These are phyloP conservation scores for Gastroboletus turbinatus DNA, from an alignment of 1,284 basidiomycete genomes.

Conservation along the genomic window DNA sequence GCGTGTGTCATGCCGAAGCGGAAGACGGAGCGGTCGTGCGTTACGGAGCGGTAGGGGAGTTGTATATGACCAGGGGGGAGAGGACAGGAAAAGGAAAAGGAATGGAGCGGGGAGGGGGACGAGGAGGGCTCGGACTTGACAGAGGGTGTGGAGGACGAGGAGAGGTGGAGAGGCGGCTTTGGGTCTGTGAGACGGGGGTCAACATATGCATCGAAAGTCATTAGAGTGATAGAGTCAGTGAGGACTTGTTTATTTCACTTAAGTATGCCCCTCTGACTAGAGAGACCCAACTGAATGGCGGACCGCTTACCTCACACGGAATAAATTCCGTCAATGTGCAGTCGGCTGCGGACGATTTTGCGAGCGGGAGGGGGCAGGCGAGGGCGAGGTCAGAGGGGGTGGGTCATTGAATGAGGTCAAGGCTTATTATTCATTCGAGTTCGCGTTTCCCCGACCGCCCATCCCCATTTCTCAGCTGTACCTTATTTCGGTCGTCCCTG, in stretches of 20 bases:
- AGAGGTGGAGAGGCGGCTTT: background rate
- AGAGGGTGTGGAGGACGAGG: constrained; percentile 11
- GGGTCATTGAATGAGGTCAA: background rate
- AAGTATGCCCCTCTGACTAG: constrained; percentile 10
- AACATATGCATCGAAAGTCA: constrained; percentile 25
- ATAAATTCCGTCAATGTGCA: constrained; percentile 3
- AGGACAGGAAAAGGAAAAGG: constrained; percentile 26
- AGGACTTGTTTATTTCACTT: background rate
- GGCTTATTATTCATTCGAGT: no score
- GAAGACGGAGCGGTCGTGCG: constrained; percentile 8
- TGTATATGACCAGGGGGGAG: background rate
- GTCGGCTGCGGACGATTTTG: background rate
- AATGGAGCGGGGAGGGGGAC: constrained; percentile 19
- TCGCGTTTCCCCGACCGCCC: no score
- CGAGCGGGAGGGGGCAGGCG: background rate
- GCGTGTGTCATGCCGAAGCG: constrained; percentile 31
- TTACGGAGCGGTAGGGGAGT: background rate
- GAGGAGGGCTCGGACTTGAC: constrained; percentile 33
- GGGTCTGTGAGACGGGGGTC: constrained; percentile 18
- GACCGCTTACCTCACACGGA: constrained; percentile 20
- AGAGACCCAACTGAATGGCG: background rate
- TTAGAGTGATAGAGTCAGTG: background rate
- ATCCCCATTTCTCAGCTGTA: constrained; percentile 5
- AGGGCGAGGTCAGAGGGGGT: background rate
- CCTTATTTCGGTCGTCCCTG: constrained; percentile 7